phyloP scores from a whole-genome alignment of 257 asterid species.

The Solanum piurae region DNA sequence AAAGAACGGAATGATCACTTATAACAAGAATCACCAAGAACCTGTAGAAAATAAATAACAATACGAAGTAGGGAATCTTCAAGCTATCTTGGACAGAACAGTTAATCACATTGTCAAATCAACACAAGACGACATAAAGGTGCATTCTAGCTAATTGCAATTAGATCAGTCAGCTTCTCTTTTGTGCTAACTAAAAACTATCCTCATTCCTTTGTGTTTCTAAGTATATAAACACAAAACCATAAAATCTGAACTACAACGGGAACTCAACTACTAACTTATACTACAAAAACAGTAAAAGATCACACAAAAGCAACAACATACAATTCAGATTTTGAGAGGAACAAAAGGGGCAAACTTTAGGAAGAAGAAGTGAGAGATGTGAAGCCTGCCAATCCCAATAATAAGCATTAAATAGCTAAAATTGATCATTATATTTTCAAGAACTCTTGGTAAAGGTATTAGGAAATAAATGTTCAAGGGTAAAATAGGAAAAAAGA shows the following conservation, averaged over 20 bases:
- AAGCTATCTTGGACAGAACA: background rate
- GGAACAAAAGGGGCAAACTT: background rate
- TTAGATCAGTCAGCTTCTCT: background rate
- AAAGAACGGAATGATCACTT: background rate
- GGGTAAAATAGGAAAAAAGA: background rate
- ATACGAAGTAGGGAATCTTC: background rate
- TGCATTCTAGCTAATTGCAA: background rate
- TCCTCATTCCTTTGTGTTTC: background rate
- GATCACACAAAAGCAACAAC: background rate
- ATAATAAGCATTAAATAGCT: background rate
- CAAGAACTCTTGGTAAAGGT: background rate
- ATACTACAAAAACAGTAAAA: background rate
- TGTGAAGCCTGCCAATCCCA: background rate
- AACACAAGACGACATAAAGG: background rate
- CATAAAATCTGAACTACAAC: background rate
- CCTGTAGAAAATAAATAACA: background rate
- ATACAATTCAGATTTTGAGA: background rate
- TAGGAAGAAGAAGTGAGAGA: background rate
- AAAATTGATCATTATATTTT: background rate
- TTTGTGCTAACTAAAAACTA: background rate
- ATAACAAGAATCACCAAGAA: background rate
- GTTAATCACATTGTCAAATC: background rate
- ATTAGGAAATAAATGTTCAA: background rate
- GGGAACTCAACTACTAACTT: background rate
- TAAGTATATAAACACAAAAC: background rate